These are phyloP conservation scores for Tripterygium wilfordii DNA, from an alignment of 177 flowering plant species.

Conservation along the genomic window DNA sequence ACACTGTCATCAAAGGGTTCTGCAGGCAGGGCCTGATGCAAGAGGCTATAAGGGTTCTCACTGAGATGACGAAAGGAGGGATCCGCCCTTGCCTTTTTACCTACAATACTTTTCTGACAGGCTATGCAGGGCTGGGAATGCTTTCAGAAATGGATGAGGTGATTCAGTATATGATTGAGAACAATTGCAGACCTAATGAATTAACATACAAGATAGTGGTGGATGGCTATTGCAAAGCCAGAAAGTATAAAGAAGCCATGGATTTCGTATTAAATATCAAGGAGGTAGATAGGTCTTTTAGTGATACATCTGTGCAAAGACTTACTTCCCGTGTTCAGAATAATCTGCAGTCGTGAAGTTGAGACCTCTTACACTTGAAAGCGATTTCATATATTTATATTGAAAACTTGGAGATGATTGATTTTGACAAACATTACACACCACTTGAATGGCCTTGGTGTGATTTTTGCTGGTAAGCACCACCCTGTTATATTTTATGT, in stretches of 20 bases:
- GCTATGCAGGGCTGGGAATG: constrained; percentile 58
- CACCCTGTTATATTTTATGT: too few relatives aligned
- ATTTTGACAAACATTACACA: too few relatives aligned
- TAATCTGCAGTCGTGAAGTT: constrained; percentile 15
- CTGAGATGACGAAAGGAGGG: constrained; percentile 62
- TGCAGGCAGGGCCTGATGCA: constrained; percentile 82
- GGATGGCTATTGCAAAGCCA: constrained; percentile 71
- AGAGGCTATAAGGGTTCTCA: constrained; percentile 57
- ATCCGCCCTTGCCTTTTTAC: constrained; percentile 73
- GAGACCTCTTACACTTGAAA: too few relatives aligned
- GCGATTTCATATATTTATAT: too few relatives aligned
- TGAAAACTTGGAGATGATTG: too few relatives aligned
- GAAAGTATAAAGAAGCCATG: constrained; percentile 53
- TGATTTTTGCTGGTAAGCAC: too few relatives aligned
- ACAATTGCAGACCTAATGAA: constrained; percentile 74
- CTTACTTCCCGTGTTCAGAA: constrained; percentile 41
- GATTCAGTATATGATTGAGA: constrained; percentile 59
- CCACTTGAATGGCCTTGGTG: too few relatives aligned
- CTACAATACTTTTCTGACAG: constrained; percentile 68
- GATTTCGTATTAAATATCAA: constrained; percentile 56
- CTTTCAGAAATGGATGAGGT: constrained; percentile 57
- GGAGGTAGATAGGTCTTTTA: constrained; percentile 37
- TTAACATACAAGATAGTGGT: constrained; percentile 68
- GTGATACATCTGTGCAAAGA: constrained; percentile 38
- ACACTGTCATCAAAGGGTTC: constrained; percentile 84